A percentile compares a stretch with the other conserved stretches of the same genome.
Evolutionary conservation across 495 filamentous ascomycete genomes (phyloP).

Genomic region (Halenospora varia): DNA sequence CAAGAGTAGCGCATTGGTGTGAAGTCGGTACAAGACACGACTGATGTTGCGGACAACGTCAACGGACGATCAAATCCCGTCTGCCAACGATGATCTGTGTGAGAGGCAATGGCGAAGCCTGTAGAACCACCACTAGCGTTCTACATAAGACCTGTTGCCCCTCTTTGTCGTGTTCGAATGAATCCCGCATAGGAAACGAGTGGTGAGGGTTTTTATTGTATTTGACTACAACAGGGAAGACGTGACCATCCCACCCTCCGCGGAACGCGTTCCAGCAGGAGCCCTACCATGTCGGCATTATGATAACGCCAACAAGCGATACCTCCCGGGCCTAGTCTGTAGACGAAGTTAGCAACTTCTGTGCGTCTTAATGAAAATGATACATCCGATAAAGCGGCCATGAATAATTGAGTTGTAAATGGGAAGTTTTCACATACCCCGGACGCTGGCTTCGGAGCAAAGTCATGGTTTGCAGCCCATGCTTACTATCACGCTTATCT

Average conservation of each 20-base stretch:
- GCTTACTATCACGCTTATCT: slow-evolving; percentile 55
- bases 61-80: neutral
- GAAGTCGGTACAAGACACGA: neutral
- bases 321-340: slow-evolving; percentile 42
- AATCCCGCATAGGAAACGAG: neutral
- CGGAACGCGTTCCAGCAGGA: slow-evolving; percentile 5
- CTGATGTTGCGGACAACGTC: neutral
- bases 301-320: slow-evolving; percentile 4
- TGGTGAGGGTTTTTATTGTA: slow-evolving; percentile 5
- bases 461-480: slow-evolving; percentile 32
- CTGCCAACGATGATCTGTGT: neutral
- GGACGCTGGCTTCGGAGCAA: slow-evolving; percentile 51
- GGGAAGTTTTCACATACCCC: slow-evolving; percentile 13
- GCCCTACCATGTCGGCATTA: no score
- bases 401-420: neutral
- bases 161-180: slow-evolving; percentile 1
- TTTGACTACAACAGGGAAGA: slow-evolving; percentile 14
- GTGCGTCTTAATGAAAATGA: no score
- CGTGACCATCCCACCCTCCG: slow-evolving; percentile 22
- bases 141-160: slow-evolving; percentile 1
- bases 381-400: no score
- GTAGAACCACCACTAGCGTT: neutral
- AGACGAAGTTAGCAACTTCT: no score
- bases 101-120: slow-evolving; percentile 2
- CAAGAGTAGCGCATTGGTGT: neutral